Conservation (phyloP, 2,329 filamentous ascomycete genomes). For the Xylaria sp. region DNA sequence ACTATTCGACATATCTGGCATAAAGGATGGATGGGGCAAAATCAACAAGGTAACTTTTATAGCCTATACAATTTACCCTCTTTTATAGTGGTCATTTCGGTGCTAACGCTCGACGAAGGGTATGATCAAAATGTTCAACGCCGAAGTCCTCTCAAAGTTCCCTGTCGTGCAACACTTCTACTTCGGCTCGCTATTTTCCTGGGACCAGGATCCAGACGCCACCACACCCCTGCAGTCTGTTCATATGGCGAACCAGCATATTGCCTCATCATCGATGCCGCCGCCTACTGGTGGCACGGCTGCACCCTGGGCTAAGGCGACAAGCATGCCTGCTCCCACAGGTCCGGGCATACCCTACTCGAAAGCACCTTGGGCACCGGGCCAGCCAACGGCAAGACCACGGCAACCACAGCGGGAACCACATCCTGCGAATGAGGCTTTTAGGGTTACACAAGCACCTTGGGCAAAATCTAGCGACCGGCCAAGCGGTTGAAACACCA, state of each 20-base stretch:
- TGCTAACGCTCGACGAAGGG: constrained; percentile 62
- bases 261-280: constrained; percentile 45
- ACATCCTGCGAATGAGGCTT: constrained; percentile 32
- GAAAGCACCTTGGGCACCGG: constrained; percentile 41
- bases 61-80: background rate
- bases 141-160: constrained; percentile 95
- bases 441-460: constrained; percentile 40
- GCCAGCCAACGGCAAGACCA: constrained; percentile 39
- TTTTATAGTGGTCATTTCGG: background rate
- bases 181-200: constrained; percentile 83
- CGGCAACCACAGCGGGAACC: constrained; percentile 39
- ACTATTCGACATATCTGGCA: constrained; percentile 91
- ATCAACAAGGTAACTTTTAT: constrained; percentile 77
- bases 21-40: constrained; percentile 95
- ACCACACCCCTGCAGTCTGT: constrained; percentile 58
- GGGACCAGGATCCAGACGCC: constrained; percentile 74
- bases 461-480: constrained; percentile 46
- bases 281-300: constrained; percentile 50
- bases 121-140: constrained; percentile 99
- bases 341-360: constrained; percentile 49
- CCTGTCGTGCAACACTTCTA: constrained; percentile 97
- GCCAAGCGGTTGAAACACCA: constrained; percentile 36
- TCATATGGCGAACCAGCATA: constrained; percentile 68
- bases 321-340: constrained; percentile 52
- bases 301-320: constrained; percentile 58